Conservation (phyloP, 2,329 filamentous ascomycete species). For the Acrocalymma vagum region DNA sequence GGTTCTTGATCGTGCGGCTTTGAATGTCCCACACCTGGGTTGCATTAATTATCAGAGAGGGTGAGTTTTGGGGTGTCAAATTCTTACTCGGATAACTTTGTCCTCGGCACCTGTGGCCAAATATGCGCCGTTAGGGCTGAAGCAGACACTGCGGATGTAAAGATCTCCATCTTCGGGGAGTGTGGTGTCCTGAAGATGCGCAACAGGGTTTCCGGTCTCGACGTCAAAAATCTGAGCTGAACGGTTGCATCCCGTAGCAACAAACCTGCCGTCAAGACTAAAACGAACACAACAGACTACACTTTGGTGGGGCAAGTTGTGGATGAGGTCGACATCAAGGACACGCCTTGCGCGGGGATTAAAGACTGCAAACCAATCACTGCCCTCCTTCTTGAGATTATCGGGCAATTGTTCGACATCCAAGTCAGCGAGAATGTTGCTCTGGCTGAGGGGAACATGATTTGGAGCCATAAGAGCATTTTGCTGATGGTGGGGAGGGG, state of each 20-base stretch:
- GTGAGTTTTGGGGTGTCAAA: background rate
- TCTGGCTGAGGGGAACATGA: slow-evolving; percentile 58
- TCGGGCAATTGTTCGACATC: slow-evolving; percentile 86
- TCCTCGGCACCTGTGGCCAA: slow-evolving; percentile 97
- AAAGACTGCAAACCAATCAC: slow-evolving; percentile 97
- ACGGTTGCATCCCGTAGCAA: slow-evolving; percentile 95
- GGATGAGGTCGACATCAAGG: slow-evolving; percentile 91
- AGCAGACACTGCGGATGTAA: slow-evolving; percentile 98
- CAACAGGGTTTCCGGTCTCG: slow-evolving; percentile 83
- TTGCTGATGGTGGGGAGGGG: slow-evolving; percentile 60
- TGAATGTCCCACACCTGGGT: slow-evolving; percentile 91
- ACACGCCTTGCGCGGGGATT: slow-evolving; percentile 90
- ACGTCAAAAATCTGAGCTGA: slow-evolving; percentile 99
- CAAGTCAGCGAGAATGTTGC: slow-evolving; percentile 82
- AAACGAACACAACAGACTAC: slow-evolving; percentile 98
- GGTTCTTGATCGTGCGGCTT: slow-evolving; percentile 83
- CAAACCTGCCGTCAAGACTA: slow-evolving; percentile 92
- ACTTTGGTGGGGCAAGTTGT: slow-evolving; percentile 91
- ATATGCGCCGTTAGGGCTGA: slow-evolving; percentile 94
- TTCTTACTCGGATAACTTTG: slow-evolving; percentile 88
- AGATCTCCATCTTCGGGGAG: slow-evolving; percentile 90
- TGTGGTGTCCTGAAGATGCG: slow-evolving; percentile 86
- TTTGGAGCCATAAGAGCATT: slow-evolving; percentile 38
- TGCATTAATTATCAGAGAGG: slow-evolving; percentile 12
- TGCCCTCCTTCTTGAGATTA: slow-evolving; percentile 86